These are phyloP conservation scores for Ochromonas danica DNA, from an alignment of 108 stramenopile species.

Conservation along the genomic window DNA sequence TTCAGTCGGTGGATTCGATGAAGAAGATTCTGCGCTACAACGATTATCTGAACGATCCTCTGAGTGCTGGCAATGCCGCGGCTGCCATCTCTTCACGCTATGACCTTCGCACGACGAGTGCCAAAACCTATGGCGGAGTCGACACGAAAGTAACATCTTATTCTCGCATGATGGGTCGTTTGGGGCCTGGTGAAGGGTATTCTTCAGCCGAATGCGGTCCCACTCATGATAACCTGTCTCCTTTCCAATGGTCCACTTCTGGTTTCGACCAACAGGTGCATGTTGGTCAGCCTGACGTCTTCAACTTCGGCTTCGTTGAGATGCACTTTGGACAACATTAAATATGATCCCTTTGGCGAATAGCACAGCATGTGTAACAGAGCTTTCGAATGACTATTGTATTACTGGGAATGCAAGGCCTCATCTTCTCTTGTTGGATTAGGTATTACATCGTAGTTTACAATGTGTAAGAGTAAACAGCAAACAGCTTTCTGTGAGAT, in stretches of 20 bases:
- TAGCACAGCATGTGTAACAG: no score
- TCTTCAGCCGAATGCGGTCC: neutral
- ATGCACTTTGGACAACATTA: neutral
- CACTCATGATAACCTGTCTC: neutral
- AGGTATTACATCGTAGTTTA: no score
- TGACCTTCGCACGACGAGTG: neutral
- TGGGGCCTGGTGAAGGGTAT: no score
- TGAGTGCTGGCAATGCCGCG: neutral
- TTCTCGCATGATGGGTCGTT: neutral
- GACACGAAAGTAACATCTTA: constrained; percentile 23
- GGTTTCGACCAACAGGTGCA: neutral
- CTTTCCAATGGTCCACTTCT: neutral
- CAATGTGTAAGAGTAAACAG: no score
- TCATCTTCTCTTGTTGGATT: no score
- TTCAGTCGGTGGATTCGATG: neutral
- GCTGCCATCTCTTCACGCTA: constrained; percentile 31
- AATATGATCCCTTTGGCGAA: no score
- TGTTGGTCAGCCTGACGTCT: constrained; percentile 10
- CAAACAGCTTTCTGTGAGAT: no score
- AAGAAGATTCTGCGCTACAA: constrained; percentile 37
- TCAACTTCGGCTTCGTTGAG: constrained; percentile 4
- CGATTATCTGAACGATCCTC: constrained; percentile 15
- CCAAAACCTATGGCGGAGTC: constrained; percentile 8
- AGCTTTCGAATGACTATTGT: no score
- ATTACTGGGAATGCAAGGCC: no score